Base-by-base conservation (phyloP, 306 rosid genomes). In the Vigna unguiculata region DNA sequence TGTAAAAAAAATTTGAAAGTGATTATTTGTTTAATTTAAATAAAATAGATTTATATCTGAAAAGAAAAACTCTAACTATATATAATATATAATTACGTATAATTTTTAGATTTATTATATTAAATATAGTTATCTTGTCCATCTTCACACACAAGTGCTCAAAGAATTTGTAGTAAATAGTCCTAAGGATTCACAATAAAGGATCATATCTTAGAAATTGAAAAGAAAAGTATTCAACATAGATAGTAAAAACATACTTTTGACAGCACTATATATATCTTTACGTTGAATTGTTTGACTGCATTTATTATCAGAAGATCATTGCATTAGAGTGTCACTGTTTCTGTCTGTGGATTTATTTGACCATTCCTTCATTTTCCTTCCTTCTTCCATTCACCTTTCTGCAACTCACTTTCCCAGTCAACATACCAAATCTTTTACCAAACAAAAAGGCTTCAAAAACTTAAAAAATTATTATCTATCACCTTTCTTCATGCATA, bases 281-380 rank as follows among this genome's bases (percentile, higher is more conserved):
- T 73, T 28, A 3, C 12, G 2, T 25, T 41, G 78, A 74, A 48
- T 17, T 48, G 71, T 75, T 75, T 75, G 80, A 76, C 80, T 48
- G 64, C 73, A 76, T 76, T 76, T 64, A 76, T 63, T 34, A 46
- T 13, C 1, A 22, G 24, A 9, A 28, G 57, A 25, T 74, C 22
- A 49, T 62, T 61, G 30, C 52, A 20, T 24, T 57, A 45, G 36
- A 49, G 3, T 62, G 63, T 0, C 54, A 76, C 65, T 63, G 21
- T 32, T 47, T 32, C 22, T 36, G 72, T 22, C 25, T 62, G 25
- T 38, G 72, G n/a, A 64, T 36, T 51, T 25, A 4, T 76, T 76
- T 76, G 80, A 76, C 74, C 74, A n/a, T 52, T 64, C 36, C 2
- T 8, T 15, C 19, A 53, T 40, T 13, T 52, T 64, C 34, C 2